Evolutionary conservation across 768 basidiomycete species (phyloP).

Genomic region (Phlegmacium glaucopus): DNA sequence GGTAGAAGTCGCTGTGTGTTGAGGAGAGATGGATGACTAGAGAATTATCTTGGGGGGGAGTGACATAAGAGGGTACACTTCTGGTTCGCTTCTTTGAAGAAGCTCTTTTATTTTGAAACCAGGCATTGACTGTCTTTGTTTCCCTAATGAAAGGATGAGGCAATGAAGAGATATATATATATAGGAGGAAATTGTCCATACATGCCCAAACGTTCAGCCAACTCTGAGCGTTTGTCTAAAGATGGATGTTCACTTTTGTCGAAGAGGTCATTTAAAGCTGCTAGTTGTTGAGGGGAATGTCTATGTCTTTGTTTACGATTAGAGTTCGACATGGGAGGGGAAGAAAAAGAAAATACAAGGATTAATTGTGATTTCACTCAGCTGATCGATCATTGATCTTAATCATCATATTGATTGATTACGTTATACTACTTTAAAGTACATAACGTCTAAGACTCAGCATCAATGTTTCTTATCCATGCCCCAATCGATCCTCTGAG

Average conservation of each 20-base stretch:
- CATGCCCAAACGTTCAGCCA: constrained; percentile 77
- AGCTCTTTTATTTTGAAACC: constrained; percentile 86
- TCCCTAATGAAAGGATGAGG: too few relatives aligned
- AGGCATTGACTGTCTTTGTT: constrained; percentile 81
- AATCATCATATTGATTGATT: too few relatives aligned
- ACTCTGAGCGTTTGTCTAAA: constrained; percentile 59
- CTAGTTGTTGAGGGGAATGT: constrained; percentile 68
- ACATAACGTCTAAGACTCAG: constrained; percentile 15
- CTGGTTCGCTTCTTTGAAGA: constrained; percentile 71
- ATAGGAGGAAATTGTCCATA: constrained; percentile 41
- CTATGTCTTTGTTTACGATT: constrained; percentile 80
- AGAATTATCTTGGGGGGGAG: constrained; percentile 14
- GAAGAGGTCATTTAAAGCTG: constrained; percentile 75
- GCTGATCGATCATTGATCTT: constrained; percentile 22
- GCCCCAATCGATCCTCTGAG: constrained; percentile 89
- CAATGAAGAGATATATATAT: too few relatives aligned
- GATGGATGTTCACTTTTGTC: constrained; percentile 74
- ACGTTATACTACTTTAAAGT: too few relatives aligned
- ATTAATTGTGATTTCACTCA: constrained; percentile 26
- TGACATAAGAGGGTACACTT: constrained; percentile 28
- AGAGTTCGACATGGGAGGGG: too few relatives aligned
- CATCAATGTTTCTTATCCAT: constrained; percentile 94
- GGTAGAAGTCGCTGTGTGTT: constrained; percentile 26
- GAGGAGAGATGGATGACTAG: constrained; percentile 25
- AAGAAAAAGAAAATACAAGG: too few relatives aligned